These are phyloP conservation scores for Trypanosoma lewisi DNA, from an alignment of 208 protist species.

Conservation along the genomic window DNA sequence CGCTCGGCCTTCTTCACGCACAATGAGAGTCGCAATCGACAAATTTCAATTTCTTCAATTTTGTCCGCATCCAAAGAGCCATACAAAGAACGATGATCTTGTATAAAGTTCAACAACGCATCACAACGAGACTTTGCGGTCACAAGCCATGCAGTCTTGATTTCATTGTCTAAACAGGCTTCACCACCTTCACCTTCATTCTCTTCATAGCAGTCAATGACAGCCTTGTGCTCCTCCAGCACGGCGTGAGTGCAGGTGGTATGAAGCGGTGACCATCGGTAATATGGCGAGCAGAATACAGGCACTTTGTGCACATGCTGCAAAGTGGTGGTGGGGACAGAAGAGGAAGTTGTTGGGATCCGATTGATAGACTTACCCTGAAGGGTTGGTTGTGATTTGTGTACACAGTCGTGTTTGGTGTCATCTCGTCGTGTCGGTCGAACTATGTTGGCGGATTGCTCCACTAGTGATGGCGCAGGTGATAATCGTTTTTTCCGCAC, in stretches of 20 bases:
- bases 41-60: constrained; percentile 3
- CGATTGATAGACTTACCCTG: neutral
- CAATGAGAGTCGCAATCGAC: constrained; percentile 2
- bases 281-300: constrained; percentile 8
- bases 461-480: neutral
- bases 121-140: neutral
- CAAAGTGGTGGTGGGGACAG: neutral
- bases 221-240: constrained; percentile 9
- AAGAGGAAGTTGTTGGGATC: neutral
- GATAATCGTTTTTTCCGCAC: neutral
- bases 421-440: neutral
- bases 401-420: neutral
- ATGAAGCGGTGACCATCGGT: constrained; percentile 22
- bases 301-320: neutral
- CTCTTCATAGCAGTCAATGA: constrained; percentile 13
- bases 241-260: constrained; percentile 7
- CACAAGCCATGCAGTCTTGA: neutral
- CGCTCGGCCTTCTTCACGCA: neutral
- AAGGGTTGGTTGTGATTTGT: neutral
- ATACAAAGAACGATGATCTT: constrained; percentile 9
- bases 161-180: neutral
- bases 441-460: neutral
- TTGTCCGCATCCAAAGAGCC: constrained; percentile 15
- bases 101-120: constrained; percentile 5
- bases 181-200: neutral